Conservation (phyloP, 2,329 filamentous ascomycete genomes). For the Pseudocercospora cruenta region DNA sequence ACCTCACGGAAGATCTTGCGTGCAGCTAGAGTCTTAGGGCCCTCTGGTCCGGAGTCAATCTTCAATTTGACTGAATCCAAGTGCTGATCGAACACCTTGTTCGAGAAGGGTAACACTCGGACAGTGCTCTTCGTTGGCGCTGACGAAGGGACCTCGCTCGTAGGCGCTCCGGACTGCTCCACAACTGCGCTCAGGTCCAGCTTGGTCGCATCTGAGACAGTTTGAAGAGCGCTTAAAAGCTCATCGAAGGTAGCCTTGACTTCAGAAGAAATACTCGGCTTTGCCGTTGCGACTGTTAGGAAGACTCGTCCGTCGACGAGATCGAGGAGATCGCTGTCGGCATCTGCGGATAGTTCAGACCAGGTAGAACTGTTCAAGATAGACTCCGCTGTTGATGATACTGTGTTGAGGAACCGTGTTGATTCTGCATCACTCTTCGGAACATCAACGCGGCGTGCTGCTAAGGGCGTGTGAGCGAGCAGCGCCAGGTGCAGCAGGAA, state of each 20-base stretch:
- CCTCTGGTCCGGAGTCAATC: constrained; percentile 40
- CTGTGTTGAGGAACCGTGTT: constrained; percentile 33
- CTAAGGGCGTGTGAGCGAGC: constrained; percentile 35
- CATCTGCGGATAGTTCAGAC: constrained; percentile 18
- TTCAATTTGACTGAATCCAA: constrained; percentile 48
- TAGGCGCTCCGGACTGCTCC: background rate
- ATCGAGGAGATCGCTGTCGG: constrained; percentile 56
- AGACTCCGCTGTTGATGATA: constrained; percentile 42
- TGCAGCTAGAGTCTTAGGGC: constrained; percentile 37
- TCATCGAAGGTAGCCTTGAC: constrained; percentile 30
- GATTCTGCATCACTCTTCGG: constrained; percentile 14
- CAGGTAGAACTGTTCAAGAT: constrained; percentile 42
- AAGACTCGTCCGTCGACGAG: constrained; percentile 60
- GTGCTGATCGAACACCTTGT: constrained; percentile 53
- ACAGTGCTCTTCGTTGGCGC: constrained; percentile 22
- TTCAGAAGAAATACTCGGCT: constrained; percentile 20
- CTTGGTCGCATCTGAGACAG: constrained; percentile 7
- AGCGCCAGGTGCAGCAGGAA: constrained; percentile 39
- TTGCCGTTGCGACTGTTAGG: constrained; percentile 27
- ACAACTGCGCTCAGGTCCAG: constrained; percentile 5
- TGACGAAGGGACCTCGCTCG: background rate
- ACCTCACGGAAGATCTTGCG: constrained; percentile 53
- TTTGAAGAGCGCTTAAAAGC: constrained; percentile 29
- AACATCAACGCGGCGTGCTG: constrained; percentile 33
- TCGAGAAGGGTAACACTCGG: constrained; percentile 52